A percentile compares a stretch with the other conserved stretches of the same genome.
phyloP scores from a whole-genome alignment of 2,329 filamentous ascomycete genomes.

The Arthroderma uncinatum region DNA sequence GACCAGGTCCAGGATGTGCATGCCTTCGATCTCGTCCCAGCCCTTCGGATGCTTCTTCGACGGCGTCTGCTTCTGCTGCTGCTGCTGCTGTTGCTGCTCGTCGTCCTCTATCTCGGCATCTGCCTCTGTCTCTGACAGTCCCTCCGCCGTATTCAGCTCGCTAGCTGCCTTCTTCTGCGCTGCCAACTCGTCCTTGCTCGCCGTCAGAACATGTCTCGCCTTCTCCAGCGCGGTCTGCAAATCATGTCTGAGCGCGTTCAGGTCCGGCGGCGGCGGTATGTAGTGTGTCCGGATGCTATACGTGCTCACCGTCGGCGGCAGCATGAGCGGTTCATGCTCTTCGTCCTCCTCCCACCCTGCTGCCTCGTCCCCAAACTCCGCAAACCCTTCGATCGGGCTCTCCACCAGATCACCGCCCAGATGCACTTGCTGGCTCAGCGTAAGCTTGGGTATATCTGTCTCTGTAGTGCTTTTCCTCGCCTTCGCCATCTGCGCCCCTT shows the following conservation, averaged over 20 bases:
- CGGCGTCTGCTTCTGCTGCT: slow-evolving; percentile 17
- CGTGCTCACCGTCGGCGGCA: slow-evolving; percentile 94
- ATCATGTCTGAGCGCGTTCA: slow-evolving; percentile 62
- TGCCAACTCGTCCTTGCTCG: slow-evolving; percentile 24
- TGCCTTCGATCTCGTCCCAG: slow-evolving; percentile 79
- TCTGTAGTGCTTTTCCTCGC: slow-evolving; percentile 49
- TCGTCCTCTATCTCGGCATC: slow-evolving; percentile 27
- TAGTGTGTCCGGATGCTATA: slow-evolving; percentile 78
- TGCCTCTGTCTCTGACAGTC: neutral
- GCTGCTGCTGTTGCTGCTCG: slow-evolving; percentile 13
- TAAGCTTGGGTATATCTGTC: slow-evolving; percentile 30
- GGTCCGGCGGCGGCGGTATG: slow-evolving; percentile 71
- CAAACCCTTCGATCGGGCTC: slow-evolving; percentile 39
- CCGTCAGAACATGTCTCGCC: slow-evolving; percentile 55
- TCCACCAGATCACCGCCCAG: slow-evolving; percentile 38
- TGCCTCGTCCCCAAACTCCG: slow-evolving; percentile 25
- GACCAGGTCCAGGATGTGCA: slow-evolving; percentile 83
- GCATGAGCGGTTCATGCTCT: slow-evolving; percentile 61
- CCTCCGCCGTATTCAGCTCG: neutral
- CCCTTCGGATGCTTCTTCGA: slow-evolving; percentile 40
- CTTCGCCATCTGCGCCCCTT: slow-evolving; percentile 73
- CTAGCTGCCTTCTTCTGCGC: slow-evolving; percentile 18
- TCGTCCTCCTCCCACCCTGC: slow-evolving; percentile 42
- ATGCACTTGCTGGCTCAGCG: slow-evolving; percentile 31
- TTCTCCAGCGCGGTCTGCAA: slow-evolving; percentile 57